Evolutionary conservation across 2,329 filamentous ascomycete species (phyloP), one percentile per base, ranked within the genome.

Genomic region (Arthroderma uncinatum): DNA sequence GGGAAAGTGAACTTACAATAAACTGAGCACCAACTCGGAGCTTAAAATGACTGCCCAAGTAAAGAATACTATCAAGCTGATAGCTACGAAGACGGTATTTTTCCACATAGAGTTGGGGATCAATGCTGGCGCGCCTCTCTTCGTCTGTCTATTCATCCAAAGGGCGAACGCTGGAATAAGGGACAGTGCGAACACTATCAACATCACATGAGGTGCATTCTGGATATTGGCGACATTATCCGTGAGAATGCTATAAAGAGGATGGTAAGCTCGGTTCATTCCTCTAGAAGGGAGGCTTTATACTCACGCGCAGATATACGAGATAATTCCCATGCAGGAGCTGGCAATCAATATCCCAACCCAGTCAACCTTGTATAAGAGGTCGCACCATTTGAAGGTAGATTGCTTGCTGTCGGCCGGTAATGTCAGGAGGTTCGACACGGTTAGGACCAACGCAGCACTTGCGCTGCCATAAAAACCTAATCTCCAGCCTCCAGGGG

Each of bases 31-130:
- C 0, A 76, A 66, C 61, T 80, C 78, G 62, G 78, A 71, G 0
- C 70, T 70, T 50, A 78, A 76, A 4, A 76, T 59, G 0, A 77
- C 74, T 0, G 73, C 76, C 57, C 69, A 76, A 0, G 76, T 72
- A 2, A 81, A 59, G 3, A 76, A 64, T 0, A 81, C 71, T 3
- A 73, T 78, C 2, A 77, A 62, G 62, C 82, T 85, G 19, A 82
- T 76, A 25, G 70, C 74, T 0, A 79, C 76, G 62, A 85, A 85
- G 2, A 77, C 67, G 0, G 67, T 65, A 47, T 81, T 83, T n/a
- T 69, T 74, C 82, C 82, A 85, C 0, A 85, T 68, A 0, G 75
- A 77, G 64, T 85, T 84, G 0, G 82, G 82, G 21, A 85, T 83
- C 6, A 85, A 65, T 0, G 81, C 80, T 10, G 80, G 77, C 2